Base-by-base conservation (phyloP, 2,329 filamentous ascomycete species). In the Orbilia brochopaga region DNA sequence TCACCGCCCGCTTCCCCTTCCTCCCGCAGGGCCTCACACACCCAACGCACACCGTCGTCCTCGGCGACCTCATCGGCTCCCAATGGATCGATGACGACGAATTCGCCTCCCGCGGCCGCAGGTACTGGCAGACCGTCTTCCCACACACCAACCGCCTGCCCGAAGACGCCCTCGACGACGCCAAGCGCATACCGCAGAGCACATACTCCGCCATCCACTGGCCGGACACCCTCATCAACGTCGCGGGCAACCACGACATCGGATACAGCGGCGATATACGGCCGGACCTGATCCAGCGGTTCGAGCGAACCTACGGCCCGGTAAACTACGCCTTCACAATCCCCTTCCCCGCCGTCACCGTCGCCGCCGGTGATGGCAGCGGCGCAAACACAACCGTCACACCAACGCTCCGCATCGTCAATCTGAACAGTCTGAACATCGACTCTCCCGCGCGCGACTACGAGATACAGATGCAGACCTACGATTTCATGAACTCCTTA, bases 201-300 rank as follows among this genome's bases (percentile, higher is more conserved):
- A 61, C 53, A 32, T 78, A 79, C 52, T 82, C 85, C 66, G 79
- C 80, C 5, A 80, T 82, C 4, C 79, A 80, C 1, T 97, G 94
- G 94, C 80, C 83, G n/a, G 84, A 82, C 44, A 85, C 89, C 62
- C 83, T 97, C 74, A 91, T 99, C 78, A 95, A 96, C 75, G 86
- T 97, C 24, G 92, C 88, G 0, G 94, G 94, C 0, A 99, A 99
- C 78, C 94, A 99, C 78, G 94, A 99, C 79, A 88, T 99, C 77
- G 94, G 94, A 35, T 99, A 99, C 78, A 91, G 92, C 0, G 94
- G 94, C 1, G 94, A 99, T 79, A 84, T 97, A 73, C 91, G 89
- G 44, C 81, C 84, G n/a, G 83, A 86, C 73, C 86, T 92, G 2
- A 83, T 97, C 61, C 82, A 86, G 27, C 86, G 94, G 0, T 99